A percentile compares a stretch with the other conserved stretches of the same genome.
These are phyloP conservation scores for Taiozyma sp. DNA, from an alignment of 1,139 yeast species.

Conservation along the genomic window DNA sequence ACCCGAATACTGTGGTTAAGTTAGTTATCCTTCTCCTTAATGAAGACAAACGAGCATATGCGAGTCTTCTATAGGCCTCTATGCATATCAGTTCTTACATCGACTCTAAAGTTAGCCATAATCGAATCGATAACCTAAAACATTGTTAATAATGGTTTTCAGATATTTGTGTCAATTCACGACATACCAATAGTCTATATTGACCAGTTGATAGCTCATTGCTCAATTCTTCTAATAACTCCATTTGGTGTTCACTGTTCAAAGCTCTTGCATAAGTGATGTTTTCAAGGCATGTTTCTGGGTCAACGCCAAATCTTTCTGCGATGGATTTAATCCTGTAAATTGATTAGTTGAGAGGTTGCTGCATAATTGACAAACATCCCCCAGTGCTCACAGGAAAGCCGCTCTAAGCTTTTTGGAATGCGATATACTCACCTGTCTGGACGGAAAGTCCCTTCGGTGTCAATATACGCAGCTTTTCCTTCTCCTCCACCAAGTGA, in stretches of 20 bases:
- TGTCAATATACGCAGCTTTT: conserved; percentile 50
- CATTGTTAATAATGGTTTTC: conserved; percentile 17
- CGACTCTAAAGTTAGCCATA: conserved; percentile 61
- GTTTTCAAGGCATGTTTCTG: conserved; percentile 47
- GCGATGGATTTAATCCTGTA: conserved; percentile 48
- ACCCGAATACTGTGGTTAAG: conserved; percentile 36
- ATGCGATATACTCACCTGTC: conserved; percentile 28
- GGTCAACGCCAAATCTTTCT: conserved; percentile 48
- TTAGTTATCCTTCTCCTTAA: not conserved
- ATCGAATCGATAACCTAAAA: conserved; percentile 43
- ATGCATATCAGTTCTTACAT: conserved; percentile 24
- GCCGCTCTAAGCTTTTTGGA: not conserved
- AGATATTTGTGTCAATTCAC: not conserved
- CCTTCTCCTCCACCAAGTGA: conserved; percentile 59
- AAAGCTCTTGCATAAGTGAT: conserved; percentile 55
- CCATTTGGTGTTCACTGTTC: conserved; percentile 60
- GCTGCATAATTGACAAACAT: not conserved
- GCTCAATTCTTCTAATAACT: conserved; percentile 49
- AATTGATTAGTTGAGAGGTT: not conserved
- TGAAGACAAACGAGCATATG: not conserved
- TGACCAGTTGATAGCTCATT: conserved; percentile 45
- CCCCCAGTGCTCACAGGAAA: not conserved
- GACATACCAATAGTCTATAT: conserved; percentile 34
- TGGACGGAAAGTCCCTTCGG: conserved; percentile 55
- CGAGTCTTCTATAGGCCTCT: not conserved